Evolutionary conservation across 192 early-diverging fungal species (phyloP).

Genomic region (Coemansia sp.): DNA sequence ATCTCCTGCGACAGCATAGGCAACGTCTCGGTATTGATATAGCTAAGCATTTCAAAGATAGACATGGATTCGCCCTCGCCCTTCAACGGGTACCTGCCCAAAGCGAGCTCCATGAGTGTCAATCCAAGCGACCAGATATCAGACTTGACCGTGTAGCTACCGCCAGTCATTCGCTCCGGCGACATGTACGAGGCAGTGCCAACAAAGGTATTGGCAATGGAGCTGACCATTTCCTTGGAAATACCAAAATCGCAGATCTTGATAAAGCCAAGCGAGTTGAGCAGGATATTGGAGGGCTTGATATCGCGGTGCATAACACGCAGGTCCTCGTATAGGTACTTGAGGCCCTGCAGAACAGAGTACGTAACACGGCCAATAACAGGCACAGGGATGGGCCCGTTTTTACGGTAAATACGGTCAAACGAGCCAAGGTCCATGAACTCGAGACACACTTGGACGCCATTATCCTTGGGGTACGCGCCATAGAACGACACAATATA

Average conservation of each 20-base stretch:
- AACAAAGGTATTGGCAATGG: conserved; percentile 82
- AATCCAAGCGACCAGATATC: conserved; percentile 84
- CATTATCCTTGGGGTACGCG: conserved; percentile 80
- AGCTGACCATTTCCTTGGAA: conserved; percentile 80
- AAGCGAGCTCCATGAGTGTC: conserved; percentile 76
- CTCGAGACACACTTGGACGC: conserved; percentile 95
- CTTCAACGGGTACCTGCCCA: conserved; percentile 71
- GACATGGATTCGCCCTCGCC: conserved; percentile 67
- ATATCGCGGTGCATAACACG: conserved; percentile 94
- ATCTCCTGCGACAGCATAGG: conserved; percentile 73
- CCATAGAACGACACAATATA: conserved; percentile 98
- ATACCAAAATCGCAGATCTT: conserved; percentile 92
- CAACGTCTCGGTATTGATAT: conserved; percentile 84
- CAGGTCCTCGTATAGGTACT: conserved; percentile 84
- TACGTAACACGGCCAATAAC: conserved; percentile 81
- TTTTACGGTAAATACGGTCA: conserved; percentile 88
- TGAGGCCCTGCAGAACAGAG: conserved; percentile 72
- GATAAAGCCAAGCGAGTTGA: conserved; percentile 75
- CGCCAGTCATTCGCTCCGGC: conserved; percentile 78
- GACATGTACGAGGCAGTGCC: conserved; percentile 84
- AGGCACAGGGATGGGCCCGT: conserved; percentile 85
- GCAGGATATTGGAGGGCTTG: conserved; percentile 84
- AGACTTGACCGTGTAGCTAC: conserved; percentile 75
- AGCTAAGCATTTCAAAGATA: conserved; percentile 91
- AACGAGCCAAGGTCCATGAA: conserved; percentile 94